phyloP scores from a whole-genome alignment of 176 grass and related monocot species.

The Lolium rigidum region DNA sequence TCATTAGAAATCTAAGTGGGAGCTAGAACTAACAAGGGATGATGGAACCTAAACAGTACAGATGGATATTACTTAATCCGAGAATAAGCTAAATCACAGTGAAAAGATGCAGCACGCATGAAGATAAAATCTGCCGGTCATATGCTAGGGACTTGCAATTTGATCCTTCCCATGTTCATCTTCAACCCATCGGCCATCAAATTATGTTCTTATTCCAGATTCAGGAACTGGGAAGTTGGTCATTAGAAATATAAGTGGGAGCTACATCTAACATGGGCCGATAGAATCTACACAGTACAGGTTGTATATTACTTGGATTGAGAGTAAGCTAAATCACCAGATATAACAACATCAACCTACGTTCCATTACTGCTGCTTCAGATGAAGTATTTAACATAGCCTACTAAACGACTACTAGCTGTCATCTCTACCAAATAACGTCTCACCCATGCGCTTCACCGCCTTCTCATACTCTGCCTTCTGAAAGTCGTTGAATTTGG shows the following conservation, averaged over 20 bases:
- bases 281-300: neutral
- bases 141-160: neutral
- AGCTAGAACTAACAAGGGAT: neutral
- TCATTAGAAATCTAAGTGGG: neutral
- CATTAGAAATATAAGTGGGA: neutral
- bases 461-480: slow-evolving; percentile 44
- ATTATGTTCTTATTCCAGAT: neutral
- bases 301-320: neutral
- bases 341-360: neutral
- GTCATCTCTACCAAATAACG: slow-evolving; percentile 31
- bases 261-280: neutral
- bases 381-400: neutral
- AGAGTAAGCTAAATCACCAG: neutral
- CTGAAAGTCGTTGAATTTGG: slow-evolving; percentile 38
- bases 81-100: neutral
- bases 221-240: neutral
- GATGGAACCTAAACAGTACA: neutral
- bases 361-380: neutral
- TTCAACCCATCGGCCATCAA: neutral
- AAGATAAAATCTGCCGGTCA: neutral
- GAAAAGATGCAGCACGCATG: neutral
- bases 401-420: neutral
- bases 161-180: neutral
- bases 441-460: slow-evolving; percentile 41
- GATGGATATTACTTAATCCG: neutral